Evolutionary conservation across 2,329 filamentous ascomycete genomes (phyloP), one percentile per base, ranked within the genome.

Genomic region (Zymoseptoria crescenta): DNA sequence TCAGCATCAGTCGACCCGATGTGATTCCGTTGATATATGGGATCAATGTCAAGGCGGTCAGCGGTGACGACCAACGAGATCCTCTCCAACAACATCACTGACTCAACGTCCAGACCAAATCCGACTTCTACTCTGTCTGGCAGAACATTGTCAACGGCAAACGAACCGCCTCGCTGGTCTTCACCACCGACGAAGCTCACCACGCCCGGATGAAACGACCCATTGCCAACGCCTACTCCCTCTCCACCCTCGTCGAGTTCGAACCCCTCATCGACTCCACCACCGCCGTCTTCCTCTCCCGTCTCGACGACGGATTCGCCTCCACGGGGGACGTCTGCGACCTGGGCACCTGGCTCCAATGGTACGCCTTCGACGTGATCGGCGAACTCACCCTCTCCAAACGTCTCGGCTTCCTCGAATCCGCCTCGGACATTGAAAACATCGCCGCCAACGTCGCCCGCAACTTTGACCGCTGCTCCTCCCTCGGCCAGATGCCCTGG

Each of bases 261-360:
- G 89, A 93, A 69, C 87, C 88, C 0, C 85, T 89, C 45, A 87
- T 92, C 50, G 87, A 89, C 69, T 86, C 85, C 59, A 89, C 86
- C 0, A 86, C 87, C 0, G 82, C 83, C 62, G 74, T 89, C 3
- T 91, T 91, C 69, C 62, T 67, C 9, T 58, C 56, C 7, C 57
- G 63, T 49, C 54, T 70, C 29, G 61, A 74, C 52, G 62, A 66
- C 27, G 35, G 64, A 4, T 79, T 74, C 58, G 74, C 73, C 3
- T 66, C 64, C 6, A 74, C 74, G 1, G 70, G 73, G 16, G 65
- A 65, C 20, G 71, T 73, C 16, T 87, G 84, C 67, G 82, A 88
- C n/a, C 49, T 59, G 10, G 57, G 45, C 28, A 48, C 20, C 28
- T 55, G 54, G 35, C 29, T 56, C 1, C 41, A 50, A 49, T 59